Base-by-base conservation (phyloP, 2,329 filamentous ascomycete genomes). In the Macrophomina tecta region DNA sequence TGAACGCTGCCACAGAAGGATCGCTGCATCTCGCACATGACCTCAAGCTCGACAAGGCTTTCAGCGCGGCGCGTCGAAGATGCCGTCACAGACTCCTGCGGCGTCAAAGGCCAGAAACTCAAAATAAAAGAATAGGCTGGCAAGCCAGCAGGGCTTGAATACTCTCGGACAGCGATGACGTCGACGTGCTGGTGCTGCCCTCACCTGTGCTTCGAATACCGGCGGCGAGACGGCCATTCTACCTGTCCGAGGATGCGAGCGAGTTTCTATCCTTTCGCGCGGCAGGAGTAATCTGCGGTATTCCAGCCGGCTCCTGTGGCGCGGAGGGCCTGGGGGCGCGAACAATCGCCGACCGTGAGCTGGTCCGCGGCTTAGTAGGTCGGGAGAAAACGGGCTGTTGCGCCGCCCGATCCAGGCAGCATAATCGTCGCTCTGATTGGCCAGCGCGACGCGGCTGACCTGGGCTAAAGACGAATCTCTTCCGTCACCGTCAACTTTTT, bases 401-500 rank as follows among this genome's bases (percentile, higher is more conserved):
- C 23, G 23, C 23, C 23, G 23, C 23, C 23, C 2, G 23, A 48
- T 45, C 45, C 42, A 12, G 11, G 36, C 38, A 45, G 49, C 36
- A 62, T 62, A 30, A 62, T 62, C 58, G 48, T 62, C 58, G 45
- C 58, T 36, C 6, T 62, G 16, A 62, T 62, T 62, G 58, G 58
- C 58, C 38, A 23, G 30, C 58, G 30, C 8, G 30, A 49, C 58
- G 58, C 58, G 58, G 58, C 58, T 62, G 58, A 62, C 42, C 58
- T 49, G 58, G 30, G 30, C 58, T 62, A 62, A 62, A 62, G 56
- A 49, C 58, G 58, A 62, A 16, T 62, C 58, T 61, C 56, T 62
- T 62, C 58, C 45, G 58, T 62, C 58, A 62, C 58, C 58, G 46
- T 23, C 58, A 42, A 62, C 73, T 73, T 71, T 69, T 69, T 68